phyloP scores from a whole-genome alignment of 139 green algal genomes.

The Penium margaritaceum region DNA sequence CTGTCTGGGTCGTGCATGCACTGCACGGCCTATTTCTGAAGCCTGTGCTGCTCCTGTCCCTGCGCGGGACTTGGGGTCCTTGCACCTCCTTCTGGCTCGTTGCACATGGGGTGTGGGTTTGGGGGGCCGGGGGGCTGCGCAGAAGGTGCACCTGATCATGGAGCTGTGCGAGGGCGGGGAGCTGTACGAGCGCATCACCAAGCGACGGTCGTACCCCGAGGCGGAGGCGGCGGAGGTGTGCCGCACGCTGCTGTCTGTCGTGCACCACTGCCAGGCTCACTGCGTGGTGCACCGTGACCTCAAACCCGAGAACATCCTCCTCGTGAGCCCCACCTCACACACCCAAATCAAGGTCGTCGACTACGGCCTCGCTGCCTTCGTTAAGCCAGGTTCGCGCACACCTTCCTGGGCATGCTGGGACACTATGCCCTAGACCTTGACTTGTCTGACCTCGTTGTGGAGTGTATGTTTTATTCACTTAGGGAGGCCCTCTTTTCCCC shows the following conservation, averaged over 20 bases:
- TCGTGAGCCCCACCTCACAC: conserved; percentile 60
- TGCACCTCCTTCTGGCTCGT: not conserved
- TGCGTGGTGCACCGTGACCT: conserved; percentile 82
- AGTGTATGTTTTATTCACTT: no score
- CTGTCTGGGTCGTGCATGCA: no score
- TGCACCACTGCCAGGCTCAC: conserved; percentile 82
- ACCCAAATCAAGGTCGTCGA: conserved; percentile 82
- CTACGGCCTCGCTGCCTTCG: conserved; percentile 80
- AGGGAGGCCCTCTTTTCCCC: no score
- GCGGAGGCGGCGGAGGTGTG: conserved; percentile 44
- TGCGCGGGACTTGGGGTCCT: no score
- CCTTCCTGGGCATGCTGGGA: no score
- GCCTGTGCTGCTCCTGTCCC: no score
- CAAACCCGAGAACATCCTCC: conserved; percentile 84
- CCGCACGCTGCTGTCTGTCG: conserved; percentile 75
- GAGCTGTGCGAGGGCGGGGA: conserved; percentile 44
- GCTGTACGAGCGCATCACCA: conserved; percentile 43
- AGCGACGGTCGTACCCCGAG: conserved; percentile 15
- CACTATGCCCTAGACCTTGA: no score
- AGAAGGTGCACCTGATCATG: conserved; percentile 39
- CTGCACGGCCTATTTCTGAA: no score
- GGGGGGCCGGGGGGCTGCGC: no score
- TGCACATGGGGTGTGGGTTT: not conserved
- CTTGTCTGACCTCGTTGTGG: no score
- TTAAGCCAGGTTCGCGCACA: conserved; percentile 62